Percentiles rank a stretch among this genome's conserved stretches.
phyloP scores from a whole-genome alignment of 2,329 filamentous ascomycete species.

The Pyrenochaeta sp. region DNA sequence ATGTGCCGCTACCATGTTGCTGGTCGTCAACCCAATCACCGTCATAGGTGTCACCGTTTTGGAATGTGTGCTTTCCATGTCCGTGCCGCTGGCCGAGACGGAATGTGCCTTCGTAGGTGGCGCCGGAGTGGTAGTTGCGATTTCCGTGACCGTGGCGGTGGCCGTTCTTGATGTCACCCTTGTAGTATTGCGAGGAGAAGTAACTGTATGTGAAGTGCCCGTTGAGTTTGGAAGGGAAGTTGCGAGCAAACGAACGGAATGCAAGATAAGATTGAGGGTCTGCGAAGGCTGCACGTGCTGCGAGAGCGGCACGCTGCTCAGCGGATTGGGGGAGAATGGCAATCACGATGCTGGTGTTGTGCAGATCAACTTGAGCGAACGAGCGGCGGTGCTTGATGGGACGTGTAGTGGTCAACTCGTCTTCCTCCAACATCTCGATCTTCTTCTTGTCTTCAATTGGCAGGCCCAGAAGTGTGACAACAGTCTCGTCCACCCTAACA shows the following conservation, averaged over 20 bases:
- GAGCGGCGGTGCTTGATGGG: constrained; percentile 41
- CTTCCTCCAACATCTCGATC: constrained; percentile 62
- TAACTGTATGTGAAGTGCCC: constrained; percentile 62
- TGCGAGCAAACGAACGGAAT: constrained; percentile 50
- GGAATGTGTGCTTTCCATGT: constrained; percentile 65
- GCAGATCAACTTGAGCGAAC: constrained; percentile 44
- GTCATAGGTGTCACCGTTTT: constrained; percentile 70
- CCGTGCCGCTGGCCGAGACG: constrained; percentile 63
- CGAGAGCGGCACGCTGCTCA: constrained; percentile 41
- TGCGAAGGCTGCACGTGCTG: constrained; percentile 44
- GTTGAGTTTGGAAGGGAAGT: constrained; percentile 53
- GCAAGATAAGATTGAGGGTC: constrained; percentile 54
- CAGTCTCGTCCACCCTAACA: constrained; percentile 45
- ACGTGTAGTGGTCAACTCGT: constrained; percentile 42
- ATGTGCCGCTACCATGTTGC: constrained; percentile 67
- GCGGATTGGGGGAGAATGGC: constrained; percentile 32
- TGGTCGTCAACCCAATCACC: constrained; percentile 70
- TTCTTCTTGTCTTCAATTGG: constrained; percentile 44
- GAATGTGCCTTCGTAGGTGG: constrained; percentile 66
- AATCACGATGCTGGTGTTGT: constrained; percentile 46
- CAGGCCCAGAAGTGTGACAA: constrained; percentile 39
- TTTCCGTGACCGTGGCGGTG: constrained; percentile 64
- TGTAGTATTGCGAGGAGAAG: constrained; percentile 65
- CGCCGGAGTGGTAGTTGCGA: constrained; percentile 62
- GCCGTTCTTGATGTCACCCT: constrained; percentile 58